Evolutionary conservation across 768 basidiomycete species (phyloP).

Genomic region (Trametes sanguinea): DNA sequence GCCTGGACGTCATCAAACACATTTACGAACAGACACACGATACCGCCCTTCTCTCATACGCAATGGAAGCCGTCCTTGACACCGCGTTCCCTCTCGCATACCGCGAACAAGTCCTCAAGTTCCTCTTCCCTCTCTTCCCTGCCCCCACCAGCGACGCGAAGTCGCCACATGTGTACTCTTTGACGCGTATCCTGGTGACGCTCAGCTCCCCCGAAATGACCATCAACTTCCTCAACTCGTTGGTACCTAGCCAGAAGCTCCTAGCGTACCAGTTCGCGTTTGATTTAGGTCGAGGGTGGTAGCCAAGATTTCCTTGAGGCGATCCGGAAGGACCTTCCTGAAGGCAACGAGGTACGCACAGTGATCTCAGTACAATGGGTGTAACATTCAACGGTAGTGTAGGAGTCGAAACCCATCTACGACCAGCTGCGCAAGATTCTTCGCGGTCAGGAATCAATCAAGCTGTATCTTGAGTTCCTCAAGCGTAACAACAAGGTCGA

Average conservation of each 20-base stretch:
- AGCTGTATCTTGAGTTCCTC: slow-evolving; percentile 93
- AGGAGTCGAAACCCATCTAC: slow-evolving; percentile 65
- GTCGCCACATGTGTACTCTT: slow-evolving; percentile 73
- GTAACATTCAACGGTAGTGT: slow-evolving; percentile 1
- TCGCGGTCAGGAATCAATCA: slow-evolving; percentile 88
- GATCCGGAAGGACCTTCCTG: slow-evolving; percentile 67
- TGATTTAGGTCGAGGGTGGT: slow-evolving; percentile 92
- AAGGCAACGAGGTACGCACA: slow-evolving; percentile 59
- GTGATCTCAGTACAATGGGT: not conserved
- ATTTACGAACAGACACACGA: slow-evolving; percentile 78
- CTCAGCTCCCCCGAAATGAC: slow-evolving; percentile 82
- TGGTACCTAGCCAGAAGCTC: slow-evolving; percentile 70
- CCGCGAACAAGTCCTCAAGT: slow-evolving; percentile 77
- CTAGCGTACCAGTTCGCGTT: slow-evolving; percentile 95
- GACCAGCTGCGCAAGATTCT: slow-evolving; percentile 82
- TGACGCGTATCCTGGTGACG: slow-evolving; percentile 89
- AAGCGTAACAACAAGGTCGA: slow-evolving; percentile 94
- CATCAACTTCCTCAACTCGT: slow-evolving; percentile 67
- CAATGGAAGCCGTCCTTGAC: slow-evolving; percentile 90
- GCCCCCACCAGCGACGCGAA: slow-evolving; percentile 67
- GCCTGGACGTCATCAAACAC: slow-evolving; percentile 81
- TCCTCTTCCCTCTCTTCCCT: slow-evolving; percentile 86
- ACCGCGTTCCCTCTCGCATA: slow-evolving; percentile 86
- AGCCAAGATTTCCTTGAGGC: slow-evolving; percentile 89
- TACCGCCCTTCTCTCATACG: slow-evolving; percentile 79